Conservation (phyloP, 305 asterid genomes). For the Andrographis paniculata region DNA sequence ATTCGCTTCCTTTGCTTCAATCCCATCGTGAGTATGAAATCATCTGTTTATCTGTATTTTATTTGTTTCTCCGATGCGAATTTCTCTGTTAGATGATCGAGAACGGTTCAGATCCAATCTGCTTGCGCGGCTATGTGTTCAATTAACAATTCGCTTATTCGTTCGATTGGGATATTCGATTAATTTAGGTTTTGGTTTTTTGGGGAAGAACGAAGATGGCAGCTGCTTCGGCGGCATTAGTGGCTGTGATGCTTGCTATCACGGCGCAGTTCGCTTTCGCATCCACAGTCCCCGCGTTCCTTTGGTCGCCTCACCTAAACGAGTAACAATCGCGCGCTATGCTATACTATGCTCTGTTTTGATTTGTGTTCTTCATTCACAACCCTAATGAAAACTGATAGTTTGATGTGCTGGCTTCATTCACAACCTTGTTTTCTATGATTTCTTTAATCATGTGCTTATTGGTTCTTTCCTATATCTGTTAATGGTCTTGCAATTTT, state of each 20-base stretch:
- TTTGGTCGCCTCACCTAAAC: constrained; percentile 58
- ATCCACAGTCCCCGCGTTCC: constrained; percentile 46
- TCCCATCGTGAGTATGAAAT: background rate
- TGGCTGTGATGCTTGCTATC: constrained; percentile 35
- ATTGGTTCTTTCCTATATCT: background rate
- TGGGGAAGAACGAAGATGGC: constrained; percentile 23
- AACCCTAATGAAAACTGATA: constrained; percentile 2
- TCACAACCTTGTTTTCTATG: background rate
- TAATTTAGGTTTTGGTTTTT: constrained; percentile 9
- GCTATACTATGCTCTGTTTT: background rate
- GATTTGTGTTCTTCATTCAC: constrained; percentile 1
- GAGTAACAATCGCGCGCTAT: constrained; percentile 31
- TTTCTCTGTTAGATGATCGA: background rate
- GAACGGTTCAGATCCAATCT: constrained; percentile 18
- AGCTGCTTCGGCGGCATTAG: constrained; percentile 22
- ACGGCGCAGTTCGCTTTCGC: constrained; percentile 31
- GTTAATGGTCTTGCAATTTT: constrained; percentile 18
- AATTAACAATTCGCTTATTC: background rate
- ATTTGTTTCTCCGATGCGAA: background rate
- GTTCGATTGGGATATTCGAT: constrained; percentile 5
- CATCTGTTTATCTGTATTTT: constrained; percentile 2
- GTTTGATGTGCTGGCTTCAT: constrained; percentile 1
- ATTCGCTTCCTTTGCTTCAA: constrained; percentile 9
- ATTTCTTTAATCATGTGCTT: background rate
- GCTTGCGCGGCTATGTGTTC: constrained; percentile 5